These are phyloP conservation scores for Ophiostoma piceae DNA, from an alignment of 2,329 filamentous ascomycete genomes.

Conservation along the genomic window DNA sequence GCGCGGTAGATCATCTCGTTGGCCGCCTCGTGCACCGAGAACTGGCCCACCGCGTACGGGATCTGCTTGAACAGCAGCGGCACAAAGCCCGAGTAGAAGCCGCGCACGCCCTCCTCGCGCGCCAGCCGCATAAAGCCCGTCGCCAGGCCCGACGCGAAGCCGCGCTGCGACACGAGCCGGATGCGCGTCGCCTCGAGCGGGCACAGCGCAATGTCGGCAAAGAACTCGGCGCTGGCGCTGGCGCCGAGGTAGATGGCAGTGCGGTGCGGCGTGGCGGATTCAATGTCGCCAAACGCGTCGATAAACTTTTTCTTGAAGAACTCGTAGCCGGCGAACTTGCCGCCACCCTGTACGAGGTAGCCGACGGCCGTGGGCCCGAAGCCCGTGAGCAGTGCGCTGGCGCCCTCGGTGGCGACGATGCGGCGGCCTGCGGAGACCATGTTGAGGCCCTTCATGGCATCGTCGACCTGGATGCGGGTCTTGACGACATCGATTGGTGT, in stretches of 20 bases:
- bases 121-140: constrained; percentile 70
- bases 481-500: constrained; percentile 68
- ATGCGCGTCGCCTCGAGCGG: constrained; percentile 78
- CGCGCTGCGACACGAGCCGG: constrained; percentile 75
- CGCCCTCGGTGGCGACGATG: constrained; percentile 74
- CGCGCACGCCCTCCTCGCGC: constrained; percentile 70
- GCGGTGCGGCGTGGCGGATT: constrained; percentile 41
- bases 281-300: constrained; percentile 54
- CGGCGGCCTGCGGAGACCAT: constrained; percentile 73
- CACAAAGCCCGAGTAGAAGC: constrained; percentile 88
- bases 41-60: constrained; percentile 90
- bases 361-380: constrained; percentile 80
- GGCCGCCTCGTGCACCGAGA: constrained; percentile 87
- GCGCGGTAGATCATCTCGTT: constrained; percentile 67
- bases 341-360: constrained; percentile 83
- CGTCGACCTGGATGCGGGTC: constrained; percentile 87
- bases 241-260: constrained; percentile 66
- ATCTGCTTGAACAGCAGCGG: constrained; percentile 85
- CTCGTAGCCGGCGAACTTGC: constrained; percentile 90
- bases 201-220: constrained; percentile 77
- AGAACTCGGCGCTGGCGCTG: constrained; percentile 63
- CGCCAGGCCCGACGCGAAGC: constrained; percentile 67
- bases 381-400: constrained; percentile 72
- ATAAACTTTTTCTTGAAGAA: constrained; percentile 90
- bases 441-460: constrained; percentile 75